Evolutionary conservation across 2,329 filamentous ascomycete genomes (phyloP), one percentile per base, ranked within the genome.

Genomic region (Fusarium liriodendri): DNA sequence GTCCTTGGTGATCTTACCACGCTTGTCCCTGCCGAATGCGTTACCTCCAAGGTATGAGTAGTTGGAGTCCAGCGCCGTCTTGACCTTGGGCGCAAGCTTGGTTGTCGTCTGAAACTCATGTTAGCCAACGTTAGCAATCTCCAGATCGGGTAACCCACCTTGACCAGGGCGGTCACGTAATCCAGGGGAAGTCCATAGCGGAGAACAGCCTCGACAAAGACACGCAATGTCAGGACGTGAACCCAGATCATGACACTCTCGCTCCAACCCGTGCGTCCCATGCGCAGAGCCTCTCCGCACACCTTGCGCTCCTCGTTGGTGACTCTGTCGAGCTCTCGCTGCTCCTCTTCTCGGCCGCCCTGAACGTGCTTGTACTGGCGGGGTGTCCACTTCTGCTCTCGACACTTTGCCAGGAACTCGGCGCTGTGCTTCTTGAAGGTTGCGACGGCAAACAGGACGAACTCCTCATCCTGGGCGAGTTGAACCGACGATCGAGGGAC

Each of bases 191-290:
- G 84, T 32, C 97, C 97, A 80, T 99, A 99, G 75, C 97, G 91
- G 80, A 99, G 86, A n/a, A 99, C 97, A 6, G 95, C 98, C 88
- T 99, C 97, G 22, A 99, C 97, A 83, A 98, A 99, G 22, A 98
- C 95, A 63, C 97, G 89, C 78, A 99, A 85, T 8, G 95, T 94
- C 79, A 98, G 87, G 32, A 98, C 93, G 81, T 99, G 97, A 59
- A 97, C 89, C 95, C 95, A 98, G 63, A 96, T 93, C 94, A 98
- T 98, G 75, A 98, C 95, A 72, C 93, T 93, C 85, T 99, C 97
- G 80, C 95, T 96, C 91, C 97, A 99, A 18, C 95, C 95, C n/a
- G 95, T 97, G 72, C 95, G 89, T 16, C 93, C 94, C 78, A 98
- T 88, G 74, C 95, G 90, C 79, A 99, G 83, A 4, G 95, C 95